Conservation (phyloP, 169 alveolate species). For the Babesia microti region DNA sequence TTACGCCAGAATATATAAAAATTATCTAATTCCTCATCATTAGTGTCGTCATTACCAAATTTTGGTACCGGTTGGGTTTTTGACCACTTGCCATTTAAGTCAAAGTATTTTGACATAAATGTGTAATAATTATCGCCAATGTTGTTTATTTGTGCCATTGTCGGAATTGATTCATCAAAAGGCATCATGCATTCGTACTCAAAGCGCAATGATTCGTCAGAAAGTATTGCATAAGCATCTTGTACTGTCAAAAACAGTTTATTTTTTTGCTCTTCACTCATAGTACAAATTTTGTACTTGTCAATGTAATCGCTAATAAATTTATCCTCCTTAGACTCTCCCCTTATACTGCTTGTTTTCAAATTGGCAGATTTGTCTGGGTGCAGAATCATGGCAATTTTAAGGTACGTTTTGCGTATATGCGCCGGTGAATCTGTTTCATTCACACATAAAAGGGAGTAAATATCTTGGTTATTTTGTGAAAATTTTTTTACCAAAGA, state of each 20-base stretch:
- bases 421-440: constrained; percentile 51
- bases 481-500: constrained; percentile 48
- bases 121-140: constrained; percentile 60
- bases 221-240: constrained; percentile 82
- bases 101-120: constrained; percentile 65
- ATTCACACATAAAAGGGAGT: constrained; percentile 48
- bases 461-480: constrained; percentile 46
- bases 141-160: constrained; percentile 47
- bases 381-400: constrained; percentile 53
- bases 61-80: constrained; percentile 82
- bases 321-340: constrained; percentile 20
- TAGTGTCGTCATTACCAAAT: constrained; percentile 74
- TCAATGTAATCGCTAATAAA: constrained; percentile 39
- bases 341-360: constrained; percentile 7
- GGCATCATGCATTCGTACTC: constrained; percentile 84
- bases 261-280: constrained; percentile 48
- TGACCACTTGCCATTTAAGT: constrained; percentile 74
- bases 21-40: constrained; percentile 65
- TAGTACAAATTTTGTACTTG: constrained; percentile 37
- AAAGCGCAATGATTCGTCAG: constrained; percentile 72
- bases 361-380: constrained; percentile 51
- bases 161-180: constrained; percentile 85
- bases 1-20: constrained; percentile 83
- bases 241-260: constrained; percentile 71
- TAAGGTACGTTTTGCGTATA: constrained; percentile 49